phyloP scores from a whole-genome alignment of 139 green algal species.

The Closterium sp. region DNA sequence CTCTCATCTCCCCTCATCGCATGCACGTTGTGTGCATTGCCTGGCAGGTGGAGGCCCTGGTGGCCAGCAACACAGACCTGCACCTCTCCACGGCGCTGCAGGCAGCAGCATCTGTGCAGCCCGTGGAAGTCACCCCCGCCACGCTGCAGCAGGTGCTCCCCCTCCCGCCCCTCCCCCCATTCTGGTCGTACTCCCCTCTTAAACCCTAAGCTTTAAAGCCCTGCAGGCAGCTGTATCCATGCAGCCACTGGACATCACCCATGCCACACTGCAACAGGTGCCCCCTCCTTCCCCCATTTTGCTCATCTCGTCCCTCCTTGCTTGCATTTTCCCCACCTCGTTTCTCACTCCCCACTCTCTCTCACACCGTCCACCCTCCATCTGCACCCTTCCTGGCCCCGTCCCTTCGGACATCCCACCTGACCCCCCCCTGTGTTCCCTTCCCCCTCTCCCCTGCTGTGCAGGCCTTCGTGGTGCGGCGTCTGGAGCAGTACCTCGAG shows the following conservation, averaged over 20 bases:
- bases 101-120: slow-evolving; percentile 71
- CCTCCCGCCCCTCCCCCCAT: too few relatives aligned
- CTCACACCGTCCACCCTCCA: not conserved
- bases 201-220: too few relatives aligned
- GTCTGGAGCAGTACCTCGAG: slow-evolving; percentile 89
- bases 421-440: too few relatives aligned
- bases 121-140: slow-evolving; percentile 62
- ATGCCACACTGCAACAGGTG: slow-evolving; percentile 50
- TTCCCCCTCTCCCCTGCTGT: not conserved
- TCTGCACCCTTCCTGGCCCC: not conserved
- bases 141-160: too few relatives aligned
- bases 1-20: not conserved
- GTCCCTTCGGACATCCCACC: not conserved
- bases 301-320: too few relatives aligned
- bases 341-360: not conserved
- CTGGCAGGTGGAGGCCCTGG: slow-evolving; percentile 68
- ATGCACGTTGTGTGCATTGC: not conserved
- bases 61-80: slow-evolving; percentile 66
- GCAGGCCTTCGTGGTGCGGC: slow-evolving; percentile 63
- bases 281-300: too few relatives aligned
- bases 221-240: not conserved
- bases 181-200: too few relatives aligned
- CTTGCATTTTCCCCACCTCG: too few relatives aligned
- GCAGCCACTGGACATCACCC: not conserved
- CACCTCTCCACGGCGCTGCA: slow-evolving; percentile 66